Conservation (phyloP, 148 eudicot genomes). For the Rhododendron vialii region DNA sequence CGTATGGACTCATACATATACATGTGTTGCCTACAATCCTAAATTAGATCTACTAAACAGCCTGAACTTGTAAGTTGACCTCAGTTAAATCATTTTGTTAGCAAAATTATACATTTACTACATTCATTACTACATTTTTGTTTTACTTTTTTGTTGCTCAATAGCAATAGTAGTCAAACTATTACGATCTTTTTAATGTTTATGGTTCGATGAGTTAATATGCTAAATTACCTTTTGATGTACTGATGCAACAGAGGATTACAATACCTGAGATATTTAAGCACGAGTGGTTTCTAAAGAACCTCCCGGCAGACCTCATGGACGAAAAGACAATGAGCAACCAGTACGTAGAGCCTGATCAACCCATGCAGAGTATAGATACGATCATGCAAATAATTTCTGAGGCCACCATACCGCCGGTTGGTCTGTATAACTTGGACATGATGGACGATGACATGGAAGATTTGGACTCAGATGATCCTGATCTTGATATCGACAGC, state of each 20-base stretch:
- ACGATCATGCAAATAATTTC: constrained; percentile 79
- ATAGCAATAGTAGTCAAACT: neutral
- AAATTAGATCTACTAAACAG: no score
- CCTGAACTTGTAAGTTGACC: no score
- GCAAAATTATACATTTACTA: no score
- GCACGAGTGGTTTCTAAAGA: constrained; percentile 70
- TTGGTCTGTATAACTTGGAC: constrained; percentile 53
- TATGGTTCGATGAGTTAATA: neutral
- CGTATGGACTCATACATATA: neutral
- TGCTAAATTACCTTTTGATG: neutral
- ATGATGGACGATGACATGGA: constrained; percentile 76
- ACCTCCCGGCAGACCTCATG: constrained; percentile 77
- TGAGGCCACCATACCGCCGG: constrained; percentile 80
- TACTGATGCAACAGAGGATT: constrained; percentile 55
- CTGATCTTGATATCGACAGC: constrained; percentile 72
- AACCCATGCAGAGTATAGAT: constrained; percentile 77
- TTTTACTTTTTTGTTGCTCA: neutral
- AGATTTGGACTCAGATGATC: constrained; percentile 58
- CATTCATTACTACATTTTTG: neutral
- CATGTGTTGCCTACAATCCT: neutral
- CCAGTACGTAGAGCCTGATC: constrained; percentile 77
- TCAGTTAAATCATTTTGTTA: no score
- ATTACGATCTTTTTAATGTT: neutral
- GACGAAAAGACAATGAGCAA: constrained; percentile 53
- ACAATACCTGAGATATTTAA: constrained; percentile 66